Base-by-base conservation (phyloP, 768 basidiomycete genomes). In the Mycena metata region DNA sequence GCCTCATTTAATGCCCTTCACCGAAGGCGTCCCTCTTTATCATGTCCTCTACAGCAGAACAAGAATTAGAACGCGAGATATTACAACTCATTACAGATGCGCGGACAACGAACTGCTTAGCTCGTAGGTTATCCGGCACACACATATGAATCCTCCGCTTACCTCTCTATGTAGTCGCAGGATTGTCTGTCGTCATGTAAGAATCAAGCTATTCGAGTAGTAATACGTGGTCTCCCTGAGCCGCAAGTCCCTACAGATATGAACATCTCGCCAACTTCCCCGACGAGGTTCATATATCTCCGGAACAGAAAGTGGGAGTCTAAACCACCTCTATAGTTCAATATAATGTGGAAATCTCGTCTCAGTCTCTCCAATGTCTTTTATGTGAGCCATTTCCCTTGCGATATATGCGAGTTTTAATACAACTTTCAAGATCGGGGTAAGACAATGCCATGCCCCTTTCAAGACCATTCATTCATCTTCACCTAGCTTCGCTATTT, bases 401-500 rank as follows among this genome's bases (percentile, higher is more conserved):
- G 1, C 17, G 23, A 12, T 21, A 13, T 8, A 30, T 30, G 17
- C 24, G 5, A 16, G 5, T 16, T 26, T 33, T 23, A 1, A 19
- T 21, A 19, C n/a, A 16, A 26, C 9, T 8, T 39, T 41, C 21
- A 30, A 66, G 65, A 60, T 66, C 21, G 52, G 58, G 58, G 66
- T 60, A 19, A n/a, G n/a, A 17, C 19, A 58, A 8, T n/a, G 5
- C 43, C n/a, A 49, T 23, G 23, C 41, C 42, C 10, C 19, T 15
- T 39, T 10, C 11, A 2, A 15, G 39, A 10, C 11, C 23, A 41
- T 33, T 47, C 23, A 39, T 17, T 30, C 3, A 33, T 19, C 2
- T 5, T 13, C 23, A 35, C 13, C 30, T 50, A 67, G 66, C 60
- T 67, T 39, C 66, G 66, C n/a, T 60, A 67, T 49, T 67, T 67